Conservation (phyloP, 2,329 filamentous ascomycete species). For the Colletotrichum noveboracense region DNA sequence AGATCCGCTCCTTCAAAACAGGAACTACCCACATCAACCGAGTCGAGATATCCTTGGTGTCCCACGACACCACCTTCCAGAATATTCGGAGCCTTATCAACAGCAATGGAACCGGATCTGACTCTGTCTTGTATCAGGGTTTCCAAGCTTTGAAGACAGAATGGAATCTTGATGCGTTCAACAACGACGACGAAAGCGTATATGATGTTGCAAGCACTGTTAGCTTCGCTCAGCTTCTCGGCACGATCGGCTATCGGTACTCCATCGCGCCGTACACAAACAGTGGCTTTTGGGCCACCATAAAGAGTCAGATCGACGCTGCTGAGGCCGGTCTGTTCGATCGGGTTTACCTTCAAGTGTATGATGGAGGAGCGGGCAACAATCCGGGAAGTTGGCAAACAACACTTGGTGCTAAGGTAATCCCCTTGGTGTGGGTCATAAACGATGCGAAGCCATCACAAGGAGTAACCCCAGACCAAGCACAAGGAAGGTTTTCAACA, state of each 20-base stretch:
- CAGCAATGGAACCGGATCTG: constrained; percentile 34
- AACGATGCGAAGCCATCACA: constrained; percentile 50
- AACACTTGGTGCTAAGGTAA: constrained; percentile 42
- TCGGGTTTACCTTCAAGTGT: constrained; percentile 48
- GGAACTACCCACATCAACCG: constrained; percentile 36
- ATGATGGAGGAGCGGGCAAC: constrained; percentile 48
- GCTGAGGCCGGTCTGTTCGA: constrained; percentile 37
- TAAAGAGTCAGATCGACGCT: constrained; percentile 34
- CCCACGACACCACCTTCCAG: constrained; percentile 28
- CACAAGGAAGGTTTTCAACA: constrained; percentile 34
- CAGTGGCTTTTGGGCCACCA: constrained; percentile 38
- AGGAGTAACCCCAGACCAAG: constrained; percentile 41
- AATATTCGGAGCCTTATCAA: constrained; percentile 43
- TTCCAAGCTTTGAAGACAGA: constrained; percentile 43
- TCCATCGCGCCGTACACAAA: constrained; percentile 49
- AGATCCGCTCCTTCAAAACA: constrained; percentile 43
- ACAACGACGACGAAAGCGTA: constrained; percentile 50
- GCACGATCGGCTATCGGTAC: constrained; percentile 44
- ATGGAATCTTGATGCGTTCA: constrained; percentile 50
- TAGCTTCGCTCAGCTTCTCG: constrained; percentile 46
- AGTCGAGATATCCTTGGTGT: constrained; percentile 49
- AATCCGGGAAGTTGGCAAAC: constrained; percentile 42
- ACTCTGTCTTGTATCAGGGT: constrained; percentile 42
- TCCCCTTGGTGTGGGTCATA: constrained; percentile 49
- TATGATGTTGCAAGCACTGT: constrained; percentile 48